These are phyloP conservation scores for Syncephalastrum contaminatum DNA, from an alignment of 371 early-diverging fungal species.

Conservation along the genomic window DNA sequence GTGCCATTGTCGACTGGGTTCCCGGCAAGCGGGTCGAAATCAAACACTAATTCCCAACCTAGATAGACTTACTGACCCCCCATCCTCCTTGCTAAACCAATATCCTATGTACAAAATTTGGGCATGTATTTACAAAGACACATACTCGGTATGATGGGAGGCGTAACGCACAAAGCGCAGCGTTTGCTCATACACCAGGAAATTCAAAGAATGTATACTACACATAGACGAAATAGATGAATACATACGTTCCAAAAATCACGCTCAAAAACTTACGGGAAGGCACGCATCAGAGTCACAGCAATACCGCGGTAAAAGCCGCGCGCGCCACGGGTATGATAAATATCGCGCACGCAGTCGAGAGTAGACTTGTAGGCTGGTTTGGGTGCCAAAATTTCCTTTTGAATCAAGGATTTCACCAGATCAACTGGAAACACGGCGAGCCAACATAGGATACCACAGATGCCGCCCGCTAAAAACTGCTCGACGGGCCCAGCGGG, in stretches of 20 bases:
- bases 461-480: constrained; percentile 76
- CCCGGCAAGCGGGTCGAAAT: constrained; percentile 36
- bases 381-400: constrained; percentile 58
- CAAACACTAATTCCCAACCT: too few relatives aligned
- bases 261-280: constrained; percentile 53
- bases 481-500: constrained; percentile 67
- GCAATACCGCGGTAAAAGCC: constrained; percentile 77
- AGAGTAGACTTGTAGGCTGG: constrained; percentile 44
- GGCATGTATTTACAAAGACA: constrained; percentile 22
- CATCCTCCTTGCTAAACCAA: too few relatives aligned
- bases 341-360: constrained; percentile 60
- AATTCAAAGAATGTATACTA: constrained; percentile 26
- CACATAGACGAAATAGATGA: neutral
- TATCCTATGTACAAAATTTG: neutral
- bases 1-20: constrained; percentile 64
- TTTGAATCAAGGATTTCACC: constrained; percentile 76
- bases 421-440: constrained; percentile 81
- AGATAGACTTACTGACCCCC: too few relatives aligned
- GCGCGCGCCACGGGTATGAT: constrained; percentile 47
- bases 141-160: constrained; percentile 22
- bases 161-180: constrained; percentile 18
- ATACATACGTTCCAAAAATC: neutral
- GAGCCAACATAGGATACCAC: constrained; percentile 81
- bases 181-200: constrained; percentile 27
- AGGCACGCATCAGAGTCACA: constrained; percentile 76